Evolutionary conservation across 306 rosid genomes (phyloP), one percentile per base, ranked within the genome.

Genomic region (Corylus avellana): DNA sequence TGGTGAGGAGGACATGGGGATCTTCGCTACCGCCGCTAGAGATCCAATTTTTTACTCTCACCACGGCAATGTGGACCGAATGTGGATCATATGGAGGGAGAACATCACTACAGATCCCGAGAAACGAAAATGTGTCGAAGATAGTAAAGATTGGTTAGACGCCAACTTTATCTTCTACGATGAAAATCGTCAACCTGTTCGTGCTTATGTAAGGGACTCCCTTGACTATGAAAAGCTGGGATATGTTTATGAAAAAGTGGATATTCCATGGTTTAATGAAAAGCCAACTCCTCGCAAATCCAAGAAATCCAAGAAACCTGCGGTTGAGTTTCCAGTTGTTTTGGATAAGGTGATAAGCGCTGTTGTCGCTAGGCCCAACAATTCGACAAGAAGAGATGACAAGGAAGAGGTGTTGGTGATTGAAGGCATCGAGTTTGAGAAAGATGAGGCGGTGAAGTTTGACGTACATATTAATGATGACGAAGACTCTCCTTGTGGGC

Each of bases 391-490:
- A 86, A 89, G 68, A 22, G 88, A 89, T 0, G 81, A 84, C 3
- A 71, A 80, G 54, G 90, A 86, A 75, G 92, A 89, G 79, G 50
- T 86, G 8, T 51, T 89, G 77, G 87, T 89, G 54, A 80, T 89
- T 12, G 69, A 75, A 1, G 84, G 89, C 76, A 92, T 94, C 12
- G 90, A 87, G 76, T 91, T 89, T 71, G 94, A 89, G 0, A 74
- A 87, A 13, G 76, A 77, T 3, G 6, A 0, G 0, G 53, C 81
- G 0, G 83, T 94, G 59, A 94, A 92, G 70, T 94, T 92, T 50
- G 98, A 94, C 13, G 97, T 92, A 39, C 85, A 71, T 22, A 67
- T 94, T 18, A 91, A 94, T 58, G 97, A 94, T 61, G 96, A 94
- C 27, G 97, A 90, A 70, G 97, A 88, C 16, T 74, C 2, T 59